These are phyloP conservation scores for Pleurotus tuoliensis DNA, from an alignment of 768 basidiomycete genomes.

Conservation along the genomic window DNA sequence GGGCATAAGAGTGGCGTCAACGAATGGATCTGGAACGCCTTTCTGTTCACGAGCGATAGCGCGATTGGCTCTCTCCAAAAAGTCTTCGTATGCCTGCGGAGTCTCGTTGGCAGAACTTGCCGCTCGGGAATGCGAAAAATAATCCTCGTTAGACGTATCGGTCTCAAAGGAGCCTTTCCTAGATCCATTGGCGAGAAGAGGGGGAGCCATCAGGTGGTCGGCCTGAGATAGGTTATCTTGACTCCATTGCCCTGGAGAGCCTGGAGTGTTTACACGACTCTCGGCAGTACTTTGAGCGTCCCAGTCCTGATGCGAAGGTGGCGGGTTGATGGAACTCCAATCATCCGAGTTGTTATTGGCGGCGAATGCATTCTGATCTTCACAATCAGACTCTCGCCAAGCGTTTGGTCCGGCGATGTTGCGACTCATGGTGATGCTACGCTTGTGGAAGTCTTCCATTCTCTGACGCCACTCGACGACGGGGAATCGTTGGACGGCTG, in stretches of 20 bases:
- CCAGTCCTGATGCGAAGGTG: constrained; percentile 76
- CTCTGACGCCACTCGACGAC: constrained; percentile 97
- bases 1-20: constrained; percentile 54
- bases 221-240: constrained; percentile 50
- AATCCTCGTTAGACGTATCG: constrained; percentile 52
- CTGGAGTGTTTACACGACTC: constrained; percentile 33
- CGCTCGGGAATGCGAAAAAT: constrained; percentile 36
- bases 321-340: constrained; percentile 71
- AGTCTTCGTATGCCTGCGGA: constrained; percentile 61
- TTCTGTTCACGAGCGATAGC: constrained; percentile 79
- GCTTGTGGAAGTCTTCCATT: constrained; percentile 90
- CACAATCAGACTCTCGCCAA: constrained; percentile 73
- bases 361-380: constrained; percentile 39
- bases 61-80: constrained; percentile 81
- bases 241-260: constrained; percentile 64
- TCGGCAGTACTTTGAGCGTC: constrained; percentile 57
- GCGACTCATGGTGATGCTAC: constrained; percentile 75
- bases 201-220: constrained; percentile 25
- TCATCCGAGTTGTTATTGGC: constrained; percentile 65
- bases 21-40: constrained; percentile 82
- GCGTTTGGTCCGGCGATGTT: constrained; percentile 65
- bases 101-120: constrained; percentile 25
- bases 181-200: constrained; percentile 38
- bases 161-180: constrained; percentile 43
- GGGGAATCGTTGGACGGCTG: constrained; percentile 94